Percentiles rank a stretch among this genome's conserved stretches.
Evolutionary conservation across 2,329 filamentous ascomycete genomes (phyloP).

Genomic region (Hypoxylon sp.): DNA sequence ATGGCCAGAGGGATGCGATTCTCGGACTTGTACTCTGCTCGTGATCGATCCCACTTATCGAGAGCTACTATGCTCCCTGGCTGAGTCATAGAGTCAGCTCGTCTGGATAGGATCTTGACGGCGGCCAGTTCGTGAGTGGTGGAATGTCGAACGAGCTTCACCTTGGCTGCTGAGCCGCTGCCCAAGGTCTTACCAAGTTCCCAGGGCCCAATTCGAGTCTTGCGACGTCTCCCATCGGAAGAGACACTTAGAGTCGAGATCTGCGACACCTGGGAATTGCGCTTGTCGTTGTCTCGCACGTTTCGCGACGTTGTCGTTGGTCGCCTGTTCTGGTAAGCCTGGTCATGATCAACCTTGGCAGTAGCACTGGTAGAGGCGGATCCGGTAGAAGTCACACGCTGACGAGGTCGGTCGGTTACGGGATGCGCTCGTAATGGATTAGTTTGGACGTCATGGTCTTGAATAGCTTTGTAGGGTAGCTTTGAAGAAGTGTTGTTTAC

Average conservation of each 20-base stretch:
- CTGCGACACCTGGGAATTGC: conserved; percentile 42
- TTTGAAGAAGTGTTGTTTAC: conserved; percentile 38
- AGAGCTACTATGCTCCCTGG: conserved; percentile 86
- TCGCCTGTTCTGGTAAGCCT: conserved; percentile 8
- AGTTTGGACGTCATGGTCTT: conserved; percentile 16
- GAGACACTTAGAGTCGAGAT: conserved; percentile 40
- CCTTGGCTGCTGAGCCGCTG: conserved; percentile 86
- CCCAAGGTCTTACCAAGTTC: conserved; percentile 88
- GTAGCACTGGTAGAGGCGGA: conserved; percentile 19
- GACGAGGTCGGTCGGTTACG: conserved; percentile 4
- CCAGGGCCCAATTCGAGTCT: conserved; percentile 92
- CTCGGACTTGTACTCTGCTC: conserved; percentile 64
- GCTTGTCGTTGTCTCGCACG: conserved; percentile 31
- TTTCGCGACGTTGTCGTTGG: conserved; percentile 17
- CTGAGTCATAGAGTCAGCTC: conserved; percentile 79
- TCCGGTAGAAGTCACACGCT: conserved; percentile 2
- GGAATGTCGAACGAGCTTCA: conserved; percentile 83
- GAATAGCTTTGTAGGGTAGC: conserved; percentile 30
- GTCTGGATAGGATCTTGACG: conserved; percentile 93
- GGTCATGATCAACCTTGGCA: background rate
- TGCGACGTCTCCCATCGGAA: conserved; percentile 56
- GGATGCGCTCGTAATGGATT: conserved; percentile 40
- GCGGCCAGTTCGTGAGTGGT: conserved; percentile 83
- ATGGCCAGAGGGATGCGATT: conserved; percentile 85
- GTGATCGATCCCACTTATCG: conserved; percentile 73